A percentile compares a stretch with the other conserved stretches of the same genome.
Evolutionary conservation across 192 early-diverging fungal species (phyloP).

Genomic region (Diversispora epigaea): DNA sequence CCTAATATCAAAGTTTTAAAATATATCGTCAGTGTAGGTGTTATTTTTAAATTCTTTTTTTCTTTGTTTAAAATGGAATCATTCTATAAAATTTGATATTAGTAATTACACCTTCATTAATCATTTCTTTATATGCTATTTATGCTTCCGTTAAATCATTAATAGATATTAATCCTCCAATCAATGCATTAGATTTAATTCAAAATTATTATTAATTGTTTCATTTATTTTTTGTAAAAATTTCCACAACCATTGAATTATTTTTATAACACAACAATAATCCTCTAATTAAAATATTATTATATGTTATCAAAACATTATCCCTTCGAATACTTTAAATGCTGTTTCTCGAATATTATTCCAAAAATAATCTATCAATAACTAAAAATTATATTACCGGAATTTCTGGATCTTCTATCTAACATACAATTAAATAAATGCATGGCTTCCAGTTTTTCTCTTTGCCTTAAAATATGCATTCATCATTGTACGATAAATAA

Average conservation of each 20-base stretch:
- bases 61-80: not conserved
- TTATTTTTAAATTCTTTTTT: not conserved
- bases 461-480: constrained; percentile 14
- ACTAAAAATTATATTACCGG: constrained; percentile 24
- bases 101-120: not conserved
- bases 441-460: not conserved
- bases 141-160: not conserved
- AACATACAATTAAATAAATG: constrained; percentile 14
- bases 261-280: constrained; percentile 4
- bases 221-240: constrained; percentile 6
- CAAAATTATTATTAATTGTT: not conserved
- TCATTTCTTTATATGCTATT: constrained; percentile 27
- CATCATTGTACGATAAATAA: constrained; percentile 21
- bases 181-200: constrained; percentile 9
- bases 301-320: not conserved
- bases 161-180: constrained; percentile 1
- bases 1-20: constrained; percentile 22
- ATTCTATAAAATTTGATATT: constrained; percentile 2
- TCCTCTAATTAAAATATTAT: constrained; percentile 2
- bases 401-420: constrained; percentile 13
- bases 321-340: not conserved
- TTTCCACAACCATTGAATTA: not conserved
- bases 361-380: constrained; percentile 23
- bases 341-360: not conserved
- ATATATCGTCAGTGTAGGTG: not conserved